Conservation (phyloP, 202 grass and related monocot species). For the Brachypodium distachyon region DNA sequence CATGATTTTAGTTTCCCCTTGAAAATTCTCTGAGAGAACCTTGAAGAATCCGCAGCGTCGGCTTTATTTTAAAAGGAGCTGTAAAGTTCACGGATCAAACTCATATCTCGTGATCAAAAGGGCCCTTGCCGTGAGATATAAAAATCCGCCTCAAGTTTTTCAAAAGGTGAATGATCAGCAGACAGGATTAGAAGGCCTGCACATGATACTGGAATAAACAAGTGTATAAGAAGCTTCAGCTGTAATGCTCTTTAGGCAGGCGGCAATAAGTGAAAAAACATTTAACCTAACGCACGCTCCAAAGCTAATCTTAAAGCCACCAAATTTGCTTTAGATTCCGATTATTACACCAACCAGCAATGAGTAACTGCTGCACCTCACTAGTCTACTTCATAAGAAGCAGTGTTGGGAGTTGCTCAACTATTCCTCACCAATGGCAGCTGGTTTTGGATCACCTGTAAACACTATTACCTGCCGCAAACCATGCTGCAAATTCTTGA, state of each 20-base stretch:
- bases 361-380: not conserved
- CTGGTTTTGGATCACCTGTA: constrained; percentile 6
- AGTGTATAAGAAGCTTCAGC: constrained; percentile 21
- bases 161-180: constrained; percentile 51
- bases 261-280: constrained; percentile 13
- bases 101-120: constrained; percentile 31
- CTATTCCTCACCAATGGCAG: constrained; percentile 13
- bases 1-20: constrained; percentile 12
- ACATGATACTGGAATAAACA: constrained; percentile 35
- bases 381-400: constrained; percentile 1
- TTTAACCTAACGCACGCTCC: constrained; percentile 20
- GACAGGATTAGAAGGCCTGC: constrained; percentile 44
- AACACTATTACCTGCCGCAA: not conserved
- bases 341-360: constrained; percentile 28
- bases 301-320: constrained; percentile 9
- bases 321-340: constrained; percentile 9
- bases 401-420: constrained; percentile 11
- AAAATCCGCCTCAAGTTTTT: constrained; percentile 16
- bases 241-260: constrained; percentile 29
- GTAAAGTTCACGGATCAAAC: constrained; percentile 25
- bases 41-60: constrained; percentile 26
- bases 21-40: constrained; percentile 1
- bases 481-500: constrained; percentile 10
- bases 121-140: constrained; percentile 13
- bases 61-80: constrained; percentile 35